Base-by-base conservation (phyloP, 2,329 filamentous ascomycete species). In the Didymella lethalis region DNA sequence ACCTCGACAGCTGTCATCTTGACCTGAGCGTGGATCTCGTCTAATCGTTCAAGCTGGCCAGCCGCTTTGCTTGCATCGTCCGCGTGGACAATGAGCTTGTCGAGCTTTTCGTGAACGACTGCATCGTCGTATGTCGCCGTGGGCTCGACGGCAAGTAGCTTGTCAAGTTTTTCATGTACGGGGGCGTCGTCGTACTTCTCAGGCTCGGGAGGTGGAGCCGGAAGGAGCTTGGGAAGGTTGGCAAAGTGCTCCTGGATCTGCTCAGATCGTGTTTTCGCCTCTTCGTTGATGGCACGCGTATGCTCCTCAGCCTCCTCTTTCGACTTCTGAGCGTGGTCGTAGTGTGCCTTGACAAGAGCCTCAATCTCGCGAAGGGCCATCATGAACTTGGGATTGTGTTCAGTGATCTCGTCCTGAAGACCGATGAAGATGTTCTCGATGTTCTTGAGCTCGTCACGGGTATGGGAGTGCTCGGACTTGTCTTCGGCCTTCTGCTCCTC, bases 11-110 rank as follows among this genome's bases (percentile, higher is more conserved):
- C 93, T 1, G 92, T 96, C 59, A 88, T 85, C 74, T 92, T 87
- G 56, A 99, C 92, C 66, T 96, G 91, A 64, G 90, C 85, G 70
- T 97, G 92, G 49, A 98, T 95, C 75, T 93, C 86, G 66, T 97
- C 92, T 5, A 99, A 85, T 25, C 91, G 91, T 62, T 90, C 89
- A 45, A 97, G 85, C 66, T 93, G 91, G 5, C 85, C 83, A 34
- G 92, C 86, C 1, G 90, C 87, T 71, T 92, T 88, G 50, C 85
- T 85, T 0, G 91, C 85, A 20, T 86, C 84, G 26, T 87, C 83
- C 31, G 85, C 87, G 38, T 76, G 73, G 8, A 85, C 85, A 40
- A 93, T 77, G 23, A 87, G 78, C 64, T 79, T 78, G 62, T 83
- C 79, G 18, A 84, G 78, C 68, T 82, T 81, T 62, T 88, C 84